These are phyloP conservation scores for Phytopythium sindhum DNA, from an alignment of 352 stramenopile genomes.

Conservation along the genomic window DNA sequence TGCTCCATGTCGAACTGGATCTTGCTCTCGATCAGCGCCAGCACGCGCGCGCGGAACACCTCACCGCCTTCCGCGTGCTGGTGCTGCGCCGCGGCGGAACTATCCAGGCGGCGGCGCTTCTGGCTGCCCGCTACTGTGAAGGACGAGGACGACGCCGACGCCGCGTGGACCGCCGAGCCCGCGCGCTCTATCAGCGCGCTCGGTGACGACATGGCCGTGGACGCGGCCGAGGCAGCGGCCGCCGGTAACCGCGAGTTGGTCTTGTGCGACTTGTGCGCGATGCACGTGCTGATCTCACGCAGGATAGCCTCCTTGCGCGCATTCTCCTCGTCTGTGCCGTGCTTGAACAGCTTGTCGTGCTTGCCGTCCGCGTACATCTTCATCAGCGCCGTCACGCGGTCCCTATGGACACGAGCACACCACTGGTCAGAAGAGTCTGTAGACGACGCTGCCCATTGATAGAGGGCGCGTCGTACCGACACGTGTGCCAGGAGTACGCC, in stretches of 20 bases:
- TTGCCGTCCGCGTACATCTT: slow-evolving; percentile 79
- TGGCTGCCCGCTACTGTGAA: slow-evolving; percentile 5
- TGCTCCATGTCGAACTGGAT: slow-evolving; percentile 85
- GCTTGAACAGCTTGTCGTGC: slow-evolving; percentile 83
- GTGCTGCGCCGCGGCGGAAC: slow-evolving; percentile 9
- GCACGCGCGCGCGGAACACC: slow-evolving; percentile 52
- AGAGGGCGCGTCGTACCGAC: slow-evolving; percentile 35
- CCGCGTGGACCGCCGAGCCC: background rate
- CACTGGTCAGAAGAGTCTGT: slow-evolving; percentile 8
- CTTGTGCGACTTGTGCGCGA: slow-evolving; percentile 52
- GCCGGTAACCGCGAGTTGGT: slow-evolving; percentile 18
- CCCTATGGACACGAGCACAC: slow-evolving; percentile 19
- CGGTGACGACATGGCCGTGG: background rate
- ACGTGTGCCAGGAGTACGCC: slow-evolving; percentile 83
- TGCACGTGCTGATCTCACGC: slow-evolving; percentile 47
- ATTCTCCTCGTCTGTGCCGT: slow-evolving; percentile 69
- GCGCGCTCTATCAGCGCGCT: background rate
- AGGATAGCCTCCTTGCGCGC: slow-evolving; percentile 63
- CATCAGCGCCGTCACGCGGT: slow-evolving; percentile 73
- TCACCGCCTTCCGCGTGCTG: slow-evolving; percentile 24
- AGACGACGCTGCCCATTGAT: too few species aligned
- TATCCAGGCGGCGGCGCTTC: slow-evolving; percentile 13
- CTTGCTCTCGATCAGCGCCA: slow-evolving; percentile 78
- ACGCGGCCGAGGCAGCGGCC: slow-evolving; percentile 9
- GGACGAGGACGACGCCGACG: background rate